Conservation (phyloP, 2,329 filamentous ascomycete genomes). For the Curvularia verruculosa region DNA sequence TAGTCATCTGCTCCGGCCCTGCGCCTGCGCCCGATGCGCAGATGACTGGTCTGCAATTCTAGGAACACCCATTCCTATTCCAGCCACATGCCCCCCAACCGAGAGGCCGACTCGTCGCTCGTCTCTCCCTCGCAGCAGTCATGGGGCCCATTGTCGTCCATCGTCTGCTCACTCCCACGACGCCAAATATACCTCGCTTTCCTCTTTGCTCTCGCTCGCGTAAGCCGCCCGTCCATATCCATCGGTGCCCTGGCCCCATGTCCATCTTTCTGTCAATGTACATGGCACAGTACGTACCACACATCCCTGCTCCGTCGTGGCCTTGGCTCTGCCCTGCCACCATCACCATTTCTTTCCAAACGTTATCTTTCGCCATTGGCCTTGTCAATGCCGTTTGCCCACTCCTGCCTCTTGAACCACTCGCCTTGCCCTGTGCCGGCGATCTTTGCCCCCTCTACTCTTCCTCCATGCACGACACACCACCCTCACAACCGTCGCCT, state of each 20-base stretch:
- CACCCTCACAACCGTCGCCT: conserved; percentile 28
- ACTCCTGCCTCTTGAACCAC: conserved; percentile 8
- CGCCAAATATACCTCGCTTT: not conserved
- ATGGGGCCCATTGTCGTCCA: conserved; percentile 17
- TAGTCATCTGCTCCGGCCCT: conserved; percentile 45
- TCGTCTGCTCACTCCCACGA: conserved; percentile 23
- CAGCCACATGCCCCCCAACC: conserved; percentile 23
- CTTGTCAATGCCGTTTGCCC: conserved; percentile 16
- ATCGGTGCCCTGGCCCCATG: not conserved
- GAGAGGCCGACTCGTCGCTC: too few relatives aligned
- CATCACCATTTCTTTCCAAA: conserved; percentile 20
- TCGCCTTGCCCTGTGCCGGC: conserved; percentile 22
- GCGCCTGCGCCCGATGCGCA: conserved; percentile 43
- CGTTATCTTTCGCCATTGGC: conserved; percentile 27
- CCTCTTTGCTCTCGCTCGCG: conserved; percentile 24
- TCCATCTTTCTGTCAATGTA: too few relatives aligned
- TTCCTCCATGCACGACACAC: conserved; percentile 9
- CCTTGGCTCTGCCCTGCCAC: conserved; percentile 6
- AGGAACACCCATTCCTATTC: conserved; percentile 38
- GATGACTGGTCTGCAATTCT: conserved; percentile 41
- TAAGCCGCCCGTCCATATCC: conserved; percentile 20
- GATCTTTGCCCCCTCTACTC: conserved; percentile 18
- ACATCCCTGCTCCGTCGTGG: not conserved
- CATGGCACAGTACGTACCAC: too few relatives aligned
- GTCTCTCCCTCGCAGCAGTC: conserved; percentile 45